These are phyloP conservation scores for Calonectria hawksworthii DNA, from an alignment of 2,329 filamentous ascomycete species.

Conservation along the genomic window DNA sequence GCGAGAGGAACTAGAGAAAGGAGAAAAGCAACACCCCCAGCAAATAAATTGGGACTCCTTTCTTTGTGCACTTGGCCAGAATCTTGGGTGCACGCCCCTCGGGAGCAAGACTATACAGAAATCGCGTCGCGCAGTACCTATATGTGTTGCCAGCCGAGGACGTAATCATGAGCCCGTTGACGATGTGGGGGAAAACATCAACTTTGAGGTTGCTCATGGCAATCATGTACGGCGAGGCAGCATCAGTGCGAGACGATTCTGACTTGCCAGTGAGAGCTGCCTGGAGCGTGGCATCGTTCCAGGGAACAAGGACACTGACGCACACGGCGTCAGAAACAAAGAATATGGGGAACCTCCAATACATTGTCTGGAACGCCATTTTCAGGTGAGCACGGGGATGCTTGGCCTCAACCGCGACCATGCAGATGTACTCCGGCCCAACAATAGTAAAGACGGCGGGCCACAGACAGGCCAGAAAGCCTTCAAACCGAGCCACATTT, in stretches of 20 bases:
- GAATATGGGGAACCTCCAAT: conserved; percentile 28
- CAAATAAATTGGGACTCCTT: conserved; percentile 71
- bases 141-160: conserved; percentile 62
- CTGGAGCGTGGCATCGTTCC: conserved; percentile 69
- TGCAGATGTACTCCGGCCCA: conserved; percentile 74
- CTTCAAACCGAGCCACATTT: conserved; percentile 24
- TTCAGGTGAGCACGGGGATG: conserved; percentile 26
- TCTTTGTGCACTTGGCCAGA: conserved; percentile 69
- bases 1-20: conserved; percentile 64
- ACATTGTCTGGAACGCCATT: conserved; percentile 31
- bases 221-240: conserved; percentile 72
- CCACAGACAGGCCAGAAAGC: conserved; percentile 25
- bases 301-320: conserved; percentile 74
- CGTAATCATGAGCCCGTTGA: conserved; percentile 64
- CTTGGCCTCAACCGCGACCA: conserved; percentile 28
- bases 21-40: conserved; percentile 65
- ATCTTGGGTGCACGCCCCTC: conserved; percentile 63
- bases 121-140: conserved; percentile 64
- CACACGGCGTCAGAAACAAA: conserved; percentile 45
- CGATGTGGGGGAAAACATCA: conserved; percentile 64
- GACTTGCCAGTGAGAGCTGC: conserved; percentile 58
- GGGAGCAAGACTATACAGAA: conserved; percentile 62
- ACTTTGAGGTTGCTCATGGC: conserved; percentile 69
- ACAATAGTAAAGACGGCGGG: conserved; percentile 66
- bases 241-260: conserved; percentile 56